phyloP scores from a whole-genome alignment of 1,284 basidiomycete genomes.

The Phlebopus sp. region DNA sequence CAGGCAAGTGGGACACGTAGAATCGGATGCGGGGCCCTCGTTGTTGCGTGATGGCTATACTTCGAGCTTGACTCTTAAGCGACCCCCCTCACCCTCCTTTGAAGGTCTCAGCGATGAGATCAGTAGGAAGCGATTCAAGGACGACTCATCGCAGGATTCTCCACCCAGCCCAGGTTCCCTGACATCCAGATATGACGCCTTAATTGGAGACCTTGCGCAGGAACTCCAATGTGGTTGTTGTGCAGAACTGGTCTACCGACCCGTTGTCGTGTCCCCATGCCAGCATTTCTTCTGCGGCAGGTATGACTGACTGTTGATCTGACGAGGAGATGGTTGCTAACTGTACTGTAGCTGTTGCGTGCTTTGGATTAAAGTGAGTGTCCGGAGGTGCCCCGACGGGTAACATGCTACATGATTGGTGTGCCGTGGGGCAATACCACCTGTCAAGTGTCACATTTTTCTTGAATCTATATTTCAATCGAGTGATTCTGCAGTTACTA shows the following conservation, averaged over 20 bases:
- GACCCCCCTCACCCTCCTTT: conserved; percentile 59
- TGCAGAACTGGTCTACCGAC: conserved; percentile 70
- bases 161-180: conserved; percentile 11
- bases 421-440: not conserved
- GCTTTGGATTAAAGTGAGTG: conserved; percentile 75
- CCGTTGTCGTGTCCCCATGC: conserved; percentile 74
- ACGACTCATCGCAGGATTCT: conserved; percentile 34
- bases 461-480: not conserved
- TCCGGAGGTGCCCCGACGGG: conserved; percentile 2
- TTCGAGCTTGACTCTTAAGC: conserved; percentile 47
- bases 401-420: conserved; percentile 1
- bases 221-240: conserved; percentile 83
- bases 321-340: conserved; percentile 8
- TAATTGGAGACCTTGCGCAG: conserved; percentile 62
- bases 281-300: conserved; percentile 86
- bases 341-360: conserved; percentile 58
- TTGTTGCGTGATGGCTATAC: conserved; percentile 16
- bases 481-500: conserved; percentile 2
- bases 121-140: conserved; percentile 60
- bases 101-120: conserved; percentile 46
- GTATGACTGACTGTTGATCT: conserved; percentile 38
- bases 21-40: conserved; percentile 2
- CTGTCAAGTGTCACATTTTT: not conserved
- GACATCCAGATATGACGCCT: conserved; percentile 27
- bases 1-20: not conserved